phyloP scores from a whole-genome alignment of 495 filamentous ascomycete species.

The Trichoderma asperelloides region DNA sequence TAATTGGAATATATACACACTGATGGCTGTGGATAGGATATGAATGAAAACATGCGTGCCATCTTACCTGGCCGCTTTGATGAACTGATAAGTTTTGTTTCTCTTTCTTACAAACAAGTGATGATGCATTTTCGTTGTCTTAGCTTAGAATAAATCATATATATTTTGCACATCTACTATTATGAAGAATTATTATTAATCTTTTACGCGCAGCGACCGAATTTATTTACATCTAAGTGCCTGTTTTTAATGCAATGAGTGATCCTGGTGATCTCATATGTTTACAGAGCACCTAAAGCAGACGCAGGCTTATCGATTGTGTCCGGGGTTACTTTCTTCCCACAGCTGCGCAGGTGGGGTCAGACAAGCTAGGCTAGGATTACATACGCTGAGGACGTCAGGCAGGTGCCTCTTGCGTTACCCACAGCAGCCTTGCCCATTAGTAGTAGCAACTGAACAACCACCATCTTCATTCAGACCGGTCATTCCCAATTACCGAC shows the following conservation, averaged over 20 bases:
- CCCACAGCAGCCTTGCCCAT: conserved; percentile 6
- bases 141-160: neutral
- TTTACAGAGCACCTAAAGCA: neutral
- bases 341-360: neutral
- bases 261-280: neutral
- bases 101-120: neutral
- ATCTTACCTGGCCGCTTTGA: neutral
- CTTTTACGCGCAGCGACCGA: no score
- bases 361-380: neutral
- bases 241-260: no score
- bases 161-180: no score
- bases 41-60: neutral
- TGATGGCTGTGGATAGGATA: neutral
- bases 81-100: neutral
- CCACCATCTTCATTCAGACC: neutral
- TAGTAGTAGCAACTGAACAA: neutral
- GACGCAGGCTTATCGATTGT: conserved; percentile 1
- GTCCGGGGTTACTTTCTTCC: conserved; percentile 8
- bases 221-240: no score
- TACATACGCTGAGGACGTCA: conserved; percentile 8
- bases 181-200: no score
- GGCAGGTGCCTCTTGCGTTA: conserved; percentile 8
- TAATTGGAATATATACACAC: conserved; percentile 15
- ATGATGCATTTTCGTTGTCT: neutral
- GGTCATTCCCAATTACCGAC: neutral